Base-by-base conservation (phyloP, 179 eudicot species). In the Patellifolia procumbens region DNA sequence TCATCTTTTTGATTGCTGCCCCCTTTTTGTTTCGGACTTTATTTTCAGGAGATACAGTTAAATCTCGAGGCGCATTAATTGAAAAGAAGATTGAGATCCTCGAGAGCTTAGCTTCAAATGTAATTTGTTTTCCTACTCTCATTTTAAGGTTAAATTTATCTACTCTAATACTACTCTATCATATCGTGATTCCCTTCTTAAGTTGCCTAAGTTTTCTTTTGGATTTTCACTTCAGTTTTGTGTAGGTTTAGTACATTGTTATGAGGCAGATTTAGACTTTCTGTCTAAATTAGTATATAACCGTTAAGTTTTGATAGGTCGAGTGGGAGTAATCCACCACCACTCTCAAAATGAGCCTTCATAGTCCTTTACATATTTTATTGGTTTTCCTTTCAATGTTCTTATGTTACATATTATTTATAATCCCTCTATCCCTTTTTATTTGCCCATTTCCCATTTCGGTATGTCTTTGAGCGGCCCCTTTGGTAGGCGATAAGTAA, bases 61-160 rank as follows among this genome's bases (percentile, higher is more conserved):
- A 86, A 84, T 85, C 97, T 22, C 78, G 90, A 51, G 94, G 90
- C 26, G 43, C 82, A 11, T 81, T 86, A 59, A 82, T 94, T 68
- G 98, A 94, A 86, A 89, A 88, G 81, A 94, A 89, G 91, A 92
- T 94, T 17, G 97, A 92, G 72, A 81, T 85, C 60, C 92, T 94
- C 2, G 94, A 94, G 88, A 76, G 82, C 79, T 83, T 92, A 79
- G 82, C 90, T 48, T 87, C 94, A 59, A 87, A 79, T 68, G 98
- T 92, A 89, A 87, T 70, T 68, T 51, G 9, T 12, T 42, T 10
- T 67, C 31, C 48, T 32, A 15, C 56, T 75, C n/a, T 45, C 32
- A 45, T 19, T 62, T 67, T 68, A 2, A 53, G 24, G 31, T 12
- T 8, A 66, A 42, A 19, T 2, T 39, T 35, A 37, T 51, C 1